phyloP scores from a whole-genome alignment of 2,329 filamentous ascomycete genomes.

The Helicocarpus griseus region DNA sequence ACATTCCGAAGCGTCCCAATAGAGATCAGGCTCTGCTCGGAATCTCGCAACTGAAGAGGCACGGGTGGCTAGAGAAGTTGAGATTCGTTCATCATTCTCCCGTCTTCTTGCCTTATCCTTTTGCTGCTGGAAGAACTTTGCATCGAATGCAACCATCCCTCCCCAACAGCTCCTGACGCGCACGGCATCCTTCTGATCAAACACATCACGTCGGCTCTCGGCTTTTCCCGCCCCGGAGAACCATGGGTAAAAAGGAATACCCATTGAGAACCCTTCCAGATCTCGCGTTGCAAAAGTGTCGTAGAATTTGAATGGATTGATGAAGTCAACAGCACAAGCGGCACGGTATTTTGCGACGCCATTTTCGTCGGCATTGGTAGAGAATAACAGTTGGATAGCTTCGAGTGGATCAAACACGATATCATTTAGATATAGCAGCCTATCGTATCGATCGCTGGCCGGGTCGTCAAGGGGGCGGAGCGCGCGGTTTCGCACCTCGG shows the following conservation, averaged over 20 bases:
- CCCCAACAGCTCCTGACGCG: slow-evolving; percentile 67
- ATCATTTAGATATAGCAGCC: slow-evolving; percentile 57
- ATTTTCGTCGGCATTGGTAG: slow-evolving; percentile 44
- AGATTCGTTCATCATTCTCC: background rate
- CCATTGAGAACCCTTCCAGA: slow-evolving; percentile 57
- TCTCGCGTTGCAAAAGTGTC: slow-evolving; percentile 68
- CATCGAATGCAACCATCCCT: slow-evolving; percentile 54
- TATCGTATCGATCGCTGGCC: slow-evolving; percentile 41
- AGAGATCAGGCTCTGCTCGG: slow-evolving; percentile 48
- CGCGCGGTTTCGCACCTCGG: slow-evolving; percentile 62
- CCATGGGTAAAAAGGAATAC: slow-evolving; percentile 64
- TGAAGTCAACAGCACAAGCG: slow-evolving; percentile 67
- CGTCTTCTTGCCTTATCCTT: slow-evolving; percentile 2
- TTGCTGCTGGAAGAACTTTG: slow-evolving; percentile 32
- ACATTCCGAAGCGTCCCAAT: slow-evolving; percentile 57
- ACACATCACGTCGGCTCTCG: slow-evolving; percentile 52
- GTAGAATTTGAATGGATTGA: slow-evolving; percentile 64
- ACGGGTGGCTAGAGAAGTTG: slow-evolving; percentile 15
- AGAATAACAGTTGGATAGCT: slow-evolving; percentile 51
- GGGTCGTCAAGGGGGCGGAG: slow-evolving; percentile 50
- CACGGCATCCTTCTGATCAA: slow-evolving; percentile 50
- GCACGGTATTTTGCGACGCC: slow-evolving; percentile 54
- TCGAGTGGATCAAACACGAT: slow-evolving; percentile 53
- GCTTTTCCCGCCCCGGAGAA: slow-evolving; percentile 47
- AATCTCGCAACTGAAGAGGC: slow-evolving; percentile 42